These are phyloP conservation scores for Chenopodium album DNA, from an alignment of 148 eudicot genomes.

Conservation along the genomic window DNA sequence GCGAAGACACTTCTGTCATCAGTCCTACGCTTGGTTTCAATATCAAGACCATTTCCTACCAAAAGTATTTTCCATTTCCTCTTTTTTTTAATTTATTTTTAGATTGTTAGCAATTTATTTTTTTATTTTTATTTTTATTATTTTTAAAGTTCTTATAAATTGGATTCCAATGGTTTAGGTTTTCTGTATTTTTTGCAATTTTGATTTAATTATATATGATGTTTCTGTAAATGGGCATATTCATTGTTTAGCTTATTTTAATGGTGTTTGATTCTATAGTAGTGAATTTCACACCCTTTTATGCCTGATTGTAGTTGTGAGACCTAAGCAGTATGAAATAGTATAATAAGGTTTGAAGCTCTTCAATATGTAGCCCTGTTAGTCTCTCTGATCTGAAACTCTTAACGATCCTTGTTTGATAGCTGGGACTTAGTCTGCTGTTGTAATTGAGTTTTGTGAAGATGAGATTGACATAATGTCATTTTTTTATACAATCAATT, in stretches of 20 bases:
- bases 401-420: background rate
- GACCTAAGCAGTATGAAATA: background rate
- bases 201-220: background rate
- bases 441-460: background rate
- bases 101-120: background rate
- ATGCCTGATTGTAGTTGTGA: background rate
- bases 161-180: background rate
- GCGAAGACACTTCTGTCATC: conserved; percentile 81
- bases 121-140: background rate
- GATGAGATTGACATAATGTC: background rate
- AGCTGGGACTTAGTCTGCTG: background rate
- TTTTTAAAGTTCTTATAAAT: background rate
- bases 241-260: background rate
- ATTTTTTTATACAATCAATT: background rate
- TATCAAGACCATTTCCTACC: conserved; percentile 80
- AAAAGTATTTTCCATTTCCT: conserved; percentile 40
- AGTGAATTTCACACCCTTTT: background rate
- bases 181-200: background rate
- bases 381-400: no score
- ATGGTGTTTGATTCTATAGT: background rate
- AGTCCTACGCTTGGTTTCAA: conserved; percentile 89
- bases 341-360: background rate
- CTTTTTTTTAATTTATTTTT: background rate
- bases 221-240: background rate
- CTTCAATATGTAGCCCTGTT: background rate